These are phyloP conservation scores for Linnemannia hyalina DNA, from an alignment of 192 early-diverging fungal genomes.

Conservation along the genomic window DNA sequence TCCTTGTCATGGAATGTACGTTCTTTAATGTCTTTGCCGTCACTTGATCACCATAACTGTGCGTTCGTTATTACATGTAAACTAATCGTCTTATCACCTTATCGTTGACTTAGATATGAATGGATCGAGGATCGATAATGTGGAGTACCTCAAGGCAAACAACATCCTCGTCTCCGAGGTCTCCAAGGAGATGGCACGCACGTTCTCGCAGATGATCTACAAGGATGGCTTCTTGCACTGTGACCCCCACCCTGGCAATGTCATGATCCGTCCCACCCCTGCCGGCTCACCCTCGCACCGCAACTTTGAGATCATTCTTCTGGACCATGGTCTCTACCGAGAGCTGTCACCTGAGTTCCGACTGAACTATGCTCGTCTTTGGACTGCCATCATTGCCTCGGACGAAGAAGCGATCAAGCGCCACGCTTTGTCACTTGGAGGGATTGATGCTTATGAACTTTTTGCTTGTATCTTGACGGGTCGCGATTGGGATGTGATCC, in stretches of 20 bases:
- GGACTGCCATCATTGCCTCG: constrained; percentile 83
- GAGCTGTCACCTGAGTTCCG: constrained; percentile 76
- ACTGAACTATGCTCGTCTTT: constrained; percentile 88
- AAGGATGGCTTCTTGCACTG: constrained; percentile 87
- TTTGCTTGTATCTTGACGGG: constrained; percentile 93
- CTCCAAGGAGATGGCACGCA: constrained; percentile 77
- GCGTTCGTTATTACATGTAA: not conserved
- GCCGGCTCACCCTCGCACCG: constrained; percentile 59
- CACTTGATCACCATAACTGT: not conserved
- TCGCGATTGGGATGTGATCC: constrained; percentile 66
- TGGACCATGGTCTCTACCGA: constrained; percentile 92
- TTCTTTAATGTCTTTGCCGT: constrained; percentile 25
- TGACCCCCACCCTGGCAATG: constrained; percentile 94
- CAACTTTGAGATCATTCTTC: constrained; percentile 90
- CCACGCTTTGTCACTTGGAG: constrained; percentile 70
- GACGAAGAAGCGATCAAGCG: constrained; percentile 77
- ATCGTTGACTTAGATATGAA: constrained; percentile 29
- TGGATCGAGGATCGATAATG: constrained; percentile 78
- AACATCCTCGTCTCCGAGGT: constrained; percentile 80
- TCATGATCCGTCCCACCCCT: constrained; percentile 73
- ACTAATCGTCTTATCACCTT: constrained; percentile 31
- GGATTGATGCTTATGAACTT: constrained; percentile 81
- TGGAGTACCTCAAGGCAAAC: constrained; percentile 74
- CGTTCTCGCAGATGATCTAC: constrained; percentile 92
- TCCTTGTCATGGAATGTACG: constrained; percentile 89